These are phyloP conservation scores for Dioszegia crocea DNA, from an alignment of 768 basidiomycete species.

Conservation along the genomic window DNA sequence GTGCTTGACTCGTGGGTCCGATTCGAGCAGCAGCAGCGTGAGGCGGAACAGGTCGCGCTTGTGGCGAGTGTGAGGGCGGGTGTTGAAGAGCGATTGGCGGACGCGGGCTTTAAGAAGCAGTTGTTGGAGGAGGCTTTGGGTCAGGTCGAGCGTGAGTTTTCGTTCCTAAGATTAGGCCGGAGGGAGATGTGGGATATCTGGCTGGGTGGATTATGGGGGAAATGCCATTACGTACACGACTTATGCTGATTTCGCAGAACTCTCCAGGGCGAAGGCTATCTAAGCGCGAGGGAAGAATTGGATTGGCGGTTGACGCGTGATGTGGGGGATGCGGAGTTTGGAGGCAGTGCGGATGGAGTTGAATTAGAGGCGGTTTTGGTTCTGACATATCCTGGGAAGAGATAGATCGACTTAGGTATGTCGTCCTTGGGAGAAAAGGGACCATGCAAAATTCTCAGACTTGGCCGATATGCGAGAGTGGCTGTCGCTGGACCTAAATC, in stretches of 20 bases:
- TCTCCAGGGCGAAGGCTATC: constrained; percentile 89
- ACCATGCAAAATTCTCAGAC: background rate
- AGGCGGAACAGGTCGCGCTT: constrained; percentile 90
- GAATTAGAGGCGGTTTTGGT: background rate
- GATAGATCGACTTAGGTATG: too few species aligned
- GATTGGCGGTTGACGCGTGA: too few species aligned
- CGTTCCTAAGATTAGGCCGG: background rate
- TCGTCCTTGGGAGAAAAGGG: too few species aligned
- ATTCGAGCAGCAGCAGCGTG: constrained; percentile 93
- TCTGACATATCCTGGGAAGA: too few species aligned
- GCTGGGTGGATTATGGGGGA: background rate
- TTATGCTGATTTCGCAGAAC: constrained; percentile 55
- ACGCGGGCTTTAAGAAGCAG: constrained; percentile 76
- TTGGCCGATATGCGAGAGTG: background rate
- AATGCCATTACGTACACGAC: background rate
- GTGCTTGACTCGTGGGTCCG: constrained; percentile 98
- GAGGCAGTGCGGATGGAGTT: background rate
- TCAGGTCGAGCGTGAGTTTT: constrained; percentile 85
- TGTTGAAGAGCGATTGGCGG: constrained; percentile 51
- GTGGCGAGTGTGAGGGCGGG: constrained; percentile 63
- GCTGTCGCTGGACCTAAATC: too few species aligned
- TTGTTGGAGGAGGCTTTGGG: constrained; percentile 81
- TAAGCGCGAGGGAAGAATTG: constrained; percentile 51
- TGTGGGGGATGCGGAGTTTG: too few species aligned
- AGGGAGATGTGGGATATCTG: background rate